These are phyloP conservation scores for Fusarium lyarnte DNA, from an alignment of 2,329 filamentous ascomycete genomes.

Conservation along the genomic window DNA sequence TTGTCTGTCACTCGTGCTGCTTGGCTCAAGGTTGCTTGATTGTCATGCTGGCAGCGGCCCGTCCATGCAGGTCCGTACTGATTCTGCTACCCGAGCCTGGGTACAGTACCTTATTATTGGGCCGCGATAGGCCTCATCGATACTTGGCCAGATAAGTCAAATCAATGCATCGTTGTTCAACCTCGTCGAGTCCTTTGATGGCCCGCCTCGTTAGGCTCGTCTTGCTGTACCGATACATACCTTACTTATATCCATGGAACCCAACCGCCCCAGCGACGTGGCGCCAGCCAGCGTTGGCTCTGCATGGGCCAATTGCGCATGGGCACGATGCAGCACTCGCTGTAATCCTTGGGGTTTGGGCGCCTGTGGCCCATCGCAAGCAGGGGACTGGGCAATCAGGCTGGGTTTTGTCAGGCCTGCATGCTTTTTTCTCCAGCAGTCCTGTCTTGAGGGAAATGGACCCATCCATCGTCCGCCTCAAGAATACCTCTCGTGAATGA, in stretches of 20 bases:
- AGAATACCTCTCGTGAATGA: constrained; percentile 43
- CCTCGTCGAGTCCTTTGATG: constrained; percentile 25
- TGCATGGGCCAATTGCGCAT: constrained; percentile 45
- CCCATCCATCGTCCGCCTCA: constrained; percentile 34
- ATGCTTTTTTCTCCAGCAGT: constrained; percentile 35
- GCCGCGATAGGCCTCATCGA: constrained; percentile 43
- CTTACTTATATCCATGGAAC: constrained; percentile 14
- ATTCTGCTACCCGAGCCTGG: constrained; percentile 14
- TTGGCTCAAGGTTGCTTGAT: constrained; percentile 18
- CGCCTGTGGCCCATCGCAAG: constrained; percentile 33
- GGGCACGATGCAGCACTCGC: constrained; percentile 41
- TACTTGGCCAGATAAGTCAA: constrained; percentile 13
- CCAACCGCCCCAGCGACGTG: constrained; percentile 47
- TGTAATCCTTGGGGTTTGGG: constrained; percentile 36
- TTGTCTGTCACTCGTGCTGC: constrained; percentile 16
- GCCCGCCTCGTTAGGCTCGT: constrained; percentile 33
- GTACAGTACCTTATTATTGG: constrained; percentile 37
- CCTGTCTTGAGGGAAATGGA: constrained; percentile 16
- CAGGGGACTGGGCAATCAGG: constrained; percentile 38
- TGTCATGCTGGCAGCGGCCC: constrained; percentile 37
- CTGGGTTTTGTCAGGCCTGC: constrained; percentile 38
- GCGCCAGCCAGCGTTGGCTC: constrained; percentile 39
- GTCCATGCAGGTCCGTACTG: constrained; percentile 37
- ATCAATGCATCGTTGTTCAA: constrained; percentile 31
- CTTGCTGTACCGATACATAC: constrained; percentile 19